Percentiles rank a stretch among this genome's conserved stretches.
phyloP scores from a whole-genome alignment of 2,329 filamentous ascomycete genomes.

The Apiospora hydei region DNA sequence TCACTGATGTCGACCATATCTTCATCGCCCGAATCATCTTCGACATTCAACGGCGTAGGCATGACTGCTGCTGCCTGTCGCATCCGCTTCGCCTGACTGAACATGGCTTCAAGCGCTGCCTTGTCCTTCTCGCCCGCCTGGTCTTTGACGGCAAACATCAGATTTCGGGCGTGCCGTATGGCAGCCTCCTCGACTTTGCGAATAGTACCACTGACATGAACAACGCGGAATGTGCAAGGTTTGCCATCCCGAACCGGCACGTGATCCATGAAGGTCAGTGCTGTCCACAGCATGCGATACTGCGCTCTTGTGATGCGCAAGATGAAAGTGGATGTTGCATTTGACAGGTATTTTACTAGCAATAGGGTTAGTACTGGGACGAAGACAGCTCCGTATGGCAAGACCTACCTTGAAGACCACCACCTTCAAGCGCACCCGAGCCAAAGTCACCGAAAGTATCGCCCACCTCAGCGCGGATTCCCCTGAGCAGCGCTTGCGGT shows the following conservation, averaged over 20 bases:
- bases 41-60: slow-evolving; percentile 8
- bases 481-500: slow-evolving; percentile 68
- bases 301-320: slow-evolving; percentile 82
- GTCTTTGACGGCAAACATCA: slow-evolving; percentile 72
- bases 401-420: slow-evolving; percentile 68
- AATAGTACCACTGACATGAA: slow-evolving; percentile 91
- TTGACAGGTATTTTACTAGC: slow-evolving; percentile 89
- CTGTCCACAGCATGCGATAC: slow-evolving; percentile 89
- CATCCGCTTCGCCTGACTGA: slow-evolving; percentile 39
- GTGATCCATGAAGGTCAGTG: slow-evolving; percentile 79
- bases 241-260: slow-evolving; percentile 68
- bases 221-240: slow-evolving; percentile 81
- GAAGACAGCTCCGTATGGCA: not conserved
- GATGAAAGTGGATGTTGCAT: slow-evolving; percentile 94
- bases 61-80: slow-evolving; percentile 29
- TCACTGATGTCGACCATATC: slow-evolving; percentile 43
- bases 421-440: slow-evolving; percentile 72
- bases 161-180: slow-evolving; percentile 75
- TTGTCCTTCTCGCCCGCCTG: slow-evolving; percentile 37
- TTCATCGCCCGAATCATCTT: slow-evolving; percentile 53
- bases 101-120: slow-evolving; percentile 48
- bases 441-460: slow-evolving; percentile 90
- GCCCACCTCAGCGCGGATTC: slow-evolving; percentile 74
- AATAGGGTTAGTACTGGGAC: slow-evolving; percentile 33
- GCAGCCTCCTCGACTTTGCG: slow-evolving; percentile 91